These are phyloP conservation scores for Corinectria fuckeliana DNA, from an alignment of 2,329 filamentous ascomycete species.

Conservation along the genomic window DNA sequence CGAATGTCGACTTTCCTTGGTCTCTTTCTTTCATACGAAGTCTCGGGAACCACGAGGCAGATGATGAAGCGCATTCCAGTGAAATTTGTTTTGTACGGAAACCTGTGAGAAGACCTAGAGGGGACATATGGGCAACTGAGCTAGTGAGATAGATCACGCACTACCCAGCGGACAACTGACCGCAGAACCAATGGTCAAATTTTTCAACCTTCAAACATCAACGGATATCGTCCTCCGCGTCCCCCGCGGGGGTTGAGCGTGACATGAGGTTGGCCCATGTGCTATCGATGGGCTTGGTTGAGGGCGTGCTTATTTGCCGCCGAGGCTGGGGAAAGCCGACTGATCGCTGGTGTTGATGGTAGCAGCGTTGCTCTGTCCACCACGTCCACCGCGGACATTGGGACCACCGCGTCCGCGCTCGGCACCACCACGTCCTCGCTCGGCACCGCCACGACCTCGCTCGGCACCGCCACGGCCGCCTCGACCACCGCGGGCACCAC, in stretches of 20 bases:
- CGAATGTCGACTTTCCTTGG: slow-evolving; percentile 2
- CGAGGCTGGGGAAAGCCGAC: slow-evolving; percentile 67
- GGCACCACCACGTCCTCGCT: slow-evolving; percentile 32
- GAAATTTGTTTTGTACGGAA: slow-evolving; percentile 40
- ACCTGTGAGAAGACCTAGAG: slow-evolving; percentile 41
- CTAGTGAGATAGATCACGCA: slow-evolving; percentile 36
- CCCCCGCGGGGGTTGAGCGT: slow-evolving; percentile 21
- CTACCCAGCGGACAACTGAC: slow-evolving; percentile 31
- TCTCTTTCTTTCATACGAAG: not conserved
- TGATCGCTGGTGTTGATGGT: slow-evolving; percentile 64
- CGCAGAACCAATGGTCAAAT: slow-evolving; percentile 42
- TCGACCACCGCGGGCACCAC: slow-evolving; percentile 50
- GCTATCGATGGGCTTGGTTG: slow-evolving; percentile 29
- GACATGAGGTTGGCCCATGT: slow-evolving; percentile 35
- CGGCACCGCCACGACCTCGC: slow-evolving; percentile 50
- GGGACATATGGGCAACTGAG: slow-evolving; percentile 38
- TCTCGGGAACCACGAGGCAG: slow-evolving; percentile 8
- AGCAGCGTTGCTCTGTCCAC: slow-evolving; percentile 39
- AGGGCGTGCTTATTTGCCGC: slow-evolving; percentile 53
- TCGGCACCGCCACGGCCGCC: slow-evolving; percentile 48
- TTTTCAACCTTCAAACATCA: slow-evolving; percentile 43
- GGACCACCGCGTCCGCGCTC: slow-evolving; percentile 16
- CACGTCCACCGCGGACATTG: slow-evolving; percentile 27
- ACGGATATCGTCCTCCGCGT: slow-evolving; percentile 35
- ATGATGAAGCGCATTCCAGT: slow-evolving; percentile 36